Percentiles rank a stretch among this genome's conserved stretches.
Conservation (phyloP, 2,329 filamentous ascomycete genomes). For the Penicillium concentricum region DNA sequence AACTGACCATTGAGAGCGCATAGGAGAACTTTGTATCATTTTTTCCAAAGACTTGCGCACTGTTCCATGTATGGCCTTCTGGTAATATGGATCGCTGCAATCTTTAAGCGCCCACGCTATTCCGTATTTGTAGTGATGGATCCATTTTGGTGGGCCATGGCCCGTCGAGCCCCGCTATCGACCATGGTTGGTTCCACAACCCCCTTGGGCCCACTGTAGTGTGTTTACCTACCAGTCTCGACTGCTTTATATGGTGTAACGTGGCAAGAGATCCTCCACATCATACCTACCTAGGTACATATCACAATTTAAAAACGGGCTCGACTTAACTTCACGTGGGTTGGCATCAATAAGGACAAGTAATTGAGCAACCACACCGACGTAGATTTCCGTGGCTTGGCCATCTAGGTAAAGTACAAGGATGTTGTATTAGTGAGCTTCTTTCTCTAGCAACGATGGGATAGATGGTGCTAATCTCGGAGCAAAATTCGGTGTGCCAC, state of each 20-base stretch:
- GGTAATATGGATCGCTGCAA: neutral
- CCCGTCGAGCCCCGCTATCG: neutral
- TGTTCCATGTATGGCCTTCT: neutral
- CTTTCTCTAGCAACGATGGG: neutral
- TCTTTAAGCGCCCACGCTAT: neutral
- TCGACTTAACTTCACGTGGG: no score
- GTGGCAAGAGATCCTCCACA: neutral
- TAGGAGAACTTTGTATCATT: neutral
- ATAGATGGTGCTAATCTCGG: neutral
- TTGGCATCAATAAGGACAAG: no score
- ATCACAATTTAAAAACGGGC: no score
- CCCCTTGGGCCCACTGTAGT: neutral
- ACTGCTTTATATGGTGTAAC: constrained; percentile 1
- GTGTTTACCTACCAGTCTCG: neutral
- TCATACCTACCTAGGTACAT: neutral
- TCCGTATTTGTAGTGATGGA: neutral
- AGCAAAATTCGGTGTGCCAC: neutral
- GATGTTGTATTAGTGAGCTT: no score
- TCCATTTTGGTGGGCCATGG: neutral
- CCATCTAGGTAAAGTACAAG: no score
- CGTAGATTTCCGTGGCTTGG: no score
- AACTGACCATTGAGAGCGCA: neutral
- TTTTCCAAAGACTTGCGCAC: neutral
- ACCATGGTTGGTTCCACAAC: neutral
- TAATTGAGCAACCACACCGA: no score